A percentile compares a stretch with the other conserved stretches of the same genome.
Conservation (phyloP, 1,139 yeast genomes). For the Hemisphaericaspora subhashii region DNA sequence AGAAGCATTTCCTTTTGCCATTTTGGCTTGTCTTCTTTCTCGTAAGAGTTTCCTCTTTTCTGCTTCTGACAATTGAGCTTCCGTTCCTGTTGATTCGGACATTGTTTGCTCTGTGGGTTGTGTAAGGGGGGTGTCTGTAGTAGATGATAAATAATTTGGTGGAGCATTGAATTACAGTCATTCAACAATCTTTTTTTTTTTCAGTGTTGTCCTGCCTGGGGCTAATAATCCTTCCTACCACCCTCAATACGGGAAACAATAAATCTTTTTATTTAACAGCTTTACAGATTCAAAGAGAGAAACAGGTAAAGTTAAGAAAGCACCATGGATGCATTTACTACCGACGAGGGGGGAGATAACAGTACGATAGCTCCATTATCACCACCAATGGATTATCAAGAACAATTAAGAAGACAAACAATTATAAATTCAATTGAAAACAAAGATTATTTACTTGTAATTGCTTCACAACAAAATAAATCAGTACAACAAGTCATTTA, state of each 20-base stretch:
- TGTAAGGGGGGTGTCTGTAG: no score
- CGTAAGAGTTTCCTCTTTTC: conserved; percentile 63
- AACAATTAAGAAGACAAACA: conserved; percentile 38
- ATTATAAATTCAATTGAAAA: conserved; percentile 46
- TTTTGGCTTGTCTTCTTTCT: conserved; percentile 71
- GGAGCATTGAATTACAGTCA: no score
- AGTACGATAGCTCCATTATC: not conserved
- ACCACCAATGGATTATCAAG: conserved; percentile 31
- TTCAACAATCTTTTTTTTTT: no score
- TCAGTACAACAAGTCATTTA: conserved; percentile 45
- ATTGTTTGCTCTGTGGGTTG: no score
- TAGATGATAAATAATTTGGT: no score
- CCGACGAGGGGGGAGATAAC: no score
- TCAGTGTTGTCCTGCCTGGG: no score
- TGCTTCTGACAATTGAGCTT: conserved; percentile 45
- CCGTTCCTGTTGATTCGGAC: not conserved
- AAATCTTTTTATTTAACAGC: no score
- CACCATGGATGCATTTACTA: not conserved
- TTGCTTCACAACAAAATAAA: conserved; percentile 46
- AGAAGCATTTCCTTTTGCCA: conserved; percentile 57
- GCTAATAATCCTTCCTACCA: no score
- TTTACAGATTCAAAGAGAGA: no score
- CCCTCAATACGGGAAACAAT: no score
- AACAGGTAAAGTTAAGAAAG: not conserved
- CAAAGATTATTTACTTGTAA: conserved; percentile 41